phyloP scores from a whole-genome alignment of 2,329 filamentous ascomycete genomes.

The Myriosclerotinia curreyana region DNA sequence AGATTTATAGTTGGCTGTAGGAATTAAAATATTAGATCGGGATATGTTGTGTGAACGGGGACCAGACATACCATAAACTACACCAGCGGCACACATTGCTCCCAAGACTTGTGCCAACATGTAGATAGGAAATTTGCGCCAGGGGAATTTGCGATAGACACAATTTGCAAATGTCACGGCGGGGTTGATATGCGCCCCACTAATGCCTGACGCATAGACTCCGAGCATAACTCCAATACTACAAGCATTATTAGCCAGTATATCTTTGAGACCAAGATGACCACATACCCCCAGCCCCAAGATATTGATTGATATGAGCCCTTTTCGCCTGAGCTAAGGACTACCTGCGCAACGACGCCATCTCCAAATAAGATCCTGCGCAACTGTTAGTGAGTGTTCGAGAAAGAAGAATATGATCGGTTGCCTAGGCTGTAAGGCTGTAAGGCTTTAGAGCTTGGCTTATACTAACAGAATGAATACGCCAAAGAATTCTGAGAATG shows the following conservation, averaged over 20 bases:
- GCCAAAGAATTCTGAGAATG: slow-evolving; percentile 65
- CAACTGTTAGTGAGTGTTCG: background rate
- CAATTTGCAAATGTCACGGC: slow-evolving; percentile 63
- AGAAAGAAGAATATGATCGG: background rate
- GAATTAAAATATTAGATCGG: background rate
- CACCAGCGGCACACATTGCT: slow-evolving; percentile 58
- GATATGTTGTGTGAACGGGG: no score
- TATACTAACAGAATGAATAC: slow-evolving; percentile 56
- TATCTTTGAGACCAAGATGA: background rate
- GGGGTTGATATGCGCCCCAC: slow-evolving; percentile 67
- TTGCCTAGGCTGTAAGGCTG: background rate
- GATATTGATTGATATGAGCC: slow-evolving; percentile 36
- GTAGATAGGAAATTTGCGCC: slow-evolving; percentile 67
- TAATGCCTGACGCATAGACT: slow-evolving; percentile 61
- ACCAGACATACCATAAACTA: slow-evolving; percentile 39
- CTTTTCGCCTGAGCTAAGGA: slow-evolving; percentile 43
- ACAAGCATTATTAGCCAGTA: slow-evolving; percentile 22
- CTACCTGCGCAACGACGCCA: slow-evolving; percentile 65
- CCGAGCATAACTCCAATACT: slow-evolving; percentile 69
- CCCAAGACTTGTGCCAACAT: slow-evolving; percentile 63
- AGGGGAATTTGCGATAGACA: slow-evolving; percentile 64
- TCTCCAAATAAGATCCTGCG: slow-evolving; percentile 57
- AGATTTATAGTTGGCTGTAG: slow-evolving; percentile 57
- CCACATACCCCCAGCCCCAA: slow-evolving; percentile 37
- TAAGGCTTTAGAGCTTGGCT: background rate